Conservation (phyloP, 2,329 filamentous ascomycete genomes). For the Sporothrix schenckii region DNA sequence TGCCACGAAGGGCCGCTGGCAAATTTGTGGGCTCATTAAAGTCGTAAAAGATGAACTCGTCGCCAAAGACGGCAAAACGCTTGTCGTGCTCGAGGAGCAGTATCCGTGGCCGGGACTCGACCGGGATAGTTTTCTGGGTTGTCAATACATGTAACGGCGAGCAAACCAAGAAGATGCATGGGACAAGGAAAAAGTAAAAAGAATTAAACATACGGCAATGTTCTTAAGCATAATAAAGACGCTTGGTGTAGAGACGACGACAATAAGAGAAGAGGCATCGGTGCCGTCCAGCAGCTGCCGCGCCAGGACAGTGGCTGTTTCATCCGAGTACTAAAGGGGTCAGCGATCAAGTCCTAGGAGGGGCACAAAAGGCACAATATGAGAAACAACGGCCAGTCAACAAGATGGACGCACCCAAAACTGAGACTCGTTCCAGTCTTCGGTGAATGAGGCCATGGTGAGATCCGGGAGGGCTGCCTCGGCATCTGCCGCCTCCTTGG, state of each 20-base stretch:
- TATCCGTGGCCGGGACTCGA: constrained; percentile 53
- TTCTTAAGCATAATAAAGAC: constrained; percentile 78
- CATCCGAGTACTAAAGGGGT: constrained; percentile 64
- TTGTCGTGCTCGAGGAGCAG: constrained; percentile 73
- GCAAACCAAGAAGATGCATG: background rate
- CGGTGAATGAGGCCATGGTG: constrained; percentile 71
- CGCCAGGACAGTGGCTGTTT: constrained; percentile 67
- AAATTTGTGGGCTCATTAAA: constrained; percentile 69
- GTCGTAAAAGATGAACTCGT: constrained; percentile 75
- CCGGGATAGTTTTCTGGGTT: background rate
- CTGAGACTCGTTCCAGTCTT: constrained; percentile 83
- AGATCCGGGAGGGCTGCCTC: constrained; percentile 46
- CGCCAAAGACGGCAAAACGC: constrained; percentile 69
- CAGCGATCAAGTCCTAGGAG: background rate
- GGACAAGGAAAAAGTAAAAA: background rate
- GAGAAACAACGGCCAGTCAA: background rate
- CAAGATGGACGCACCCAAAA: constrained; percentile 66
- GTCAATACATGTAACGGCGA: background rate
- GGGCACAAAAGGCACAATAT: background rate
- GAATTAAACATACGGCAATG: constrained; percentile 33
- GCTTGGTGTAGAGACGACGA: constrained; percentile 73
- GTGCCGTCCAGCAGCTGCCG: constrained; percentile 66
- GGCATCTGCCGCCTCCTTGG: constrained; percentile 54
- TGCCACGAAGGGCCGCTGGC: constrained; percentile 57
- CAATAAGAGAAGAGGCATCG: constrained; percentile 59